Base-by-base conservation (phyloP, 2,329 filamentous ascomycete genomes). In the Ophiostoma ips region DNA sequence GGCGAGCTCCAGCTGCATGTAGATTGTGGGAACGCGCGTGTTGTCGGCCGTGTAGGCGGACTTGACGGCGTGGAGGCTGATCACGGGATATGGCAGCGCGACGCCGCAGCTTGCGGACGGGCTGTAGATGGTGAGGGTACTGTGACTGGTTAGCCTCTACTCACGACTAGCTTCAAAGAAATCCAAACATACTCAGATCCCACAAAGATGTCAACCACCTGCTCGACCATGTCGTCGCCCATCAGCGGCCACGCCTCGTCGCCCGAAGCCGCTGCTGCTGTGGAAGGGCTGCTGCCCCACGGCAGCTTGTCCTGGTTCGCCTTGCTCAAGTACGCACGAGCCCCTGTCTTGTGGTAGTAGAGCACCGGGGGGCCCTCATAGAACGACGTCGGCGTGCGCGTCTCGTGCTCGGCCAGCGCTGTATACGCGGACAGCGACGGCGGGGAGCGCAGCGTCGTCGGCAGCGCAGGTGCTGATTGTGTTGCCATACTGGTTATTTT, bases 61-160 rank as follows among this genome's bases (percentile, higher is more conserved):
- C 64, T 86, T 82, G 58, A 84, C 76, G 0, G 83, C 85, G 62
- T 88, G 84, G 15, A 89, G 79, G 19, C 80, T 80, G 61, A 90
- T 84, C 53, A 77, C 69, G 3, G 81, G 83, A 64, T 88, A 90
- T 0, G 83, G 78, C 56, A 89, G 83, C 37, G 77, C 72, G 41
- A 87, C 66, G 55, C 84, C 85, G 16, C 67, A 72, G 34, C 71
- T 68, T 12, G 70, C 72, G 3, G 71, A 63, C 12, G 68, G 64
- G 56, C 80, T 82, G 68, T 79, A 88, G 53, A 89, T 64, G 13
- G 71, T 78, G 50, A 89, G 70, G 57, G 72, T 67, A 58, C 75
- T 75, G 59, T 37, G 1, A 10, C 31, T 28, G 24, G 16, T 46
- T 15, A 52, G 45, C 11, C 24, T 28, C 8, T 8, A 28, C 8